Percentiles rank a stretch among this genome's conserved stretches.
Evolutionary conservation across 768 basidiomycete genomes (phyloP).

Genomic region (Coprinopsis strossmayeri): DNA sequence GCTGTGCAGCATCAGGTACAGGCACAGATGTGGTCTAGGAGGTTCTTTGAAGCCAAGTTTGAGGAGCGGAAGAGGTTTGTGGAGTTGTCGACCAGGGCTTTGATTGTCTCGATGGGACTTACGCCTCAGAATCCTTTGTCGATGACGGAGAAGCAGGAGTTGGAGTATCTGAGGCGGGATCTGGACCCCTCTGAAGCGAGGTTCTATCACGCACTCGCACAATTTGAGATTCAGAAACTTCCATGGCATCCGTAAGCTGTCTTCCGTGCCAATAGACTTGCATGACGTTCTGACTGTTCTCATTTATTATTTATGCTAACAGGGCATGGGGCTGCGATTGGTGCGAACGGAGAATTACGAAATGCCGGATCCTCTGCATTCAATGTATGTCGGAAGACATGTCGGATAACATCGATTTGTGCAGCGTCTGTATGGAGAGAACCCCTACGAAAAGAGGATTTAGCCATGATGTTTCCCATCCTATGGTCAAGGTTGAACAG

Average conservation of each 20-base stretch:
- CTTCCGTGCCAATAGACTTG: background rate
- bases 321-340: conserved; percentile 27
- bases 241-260: conserved; percentile 29
- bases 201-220: conserved; percentile 26
- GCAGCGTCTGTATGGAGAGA: conserved; percentile 24
- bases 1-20: conserved; percentile 24
- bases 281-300: background rate
- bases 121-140: conserved; percentile 25
- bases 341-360: conserved; percentile 26
- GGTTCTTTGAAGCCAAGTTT: conserved; percentile 24
- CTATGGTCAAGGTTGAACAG: conserved; percentile 25
- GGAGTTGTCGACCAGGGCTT: conserved; percentile 22
- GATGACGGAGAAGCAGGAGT: conserved; percentile 20
- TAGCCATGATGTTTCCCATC: conserved; percentile 25
- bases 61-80: conserved; percentile 25
- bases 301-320: background rate
- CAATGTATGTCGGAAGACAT: conserved; percentile 28
- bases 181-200: conserved; percentile 28
- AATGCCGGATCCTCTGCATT: conserved; percentile 24
- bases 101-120: conserved; percentile 23
- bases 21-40: conserved; percentile 24
- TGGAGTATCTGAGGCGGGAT: conserved; percentile 23
- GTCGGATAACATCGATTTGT: conserved; percentile 28
- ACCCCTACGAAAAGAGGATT: conserved; percentile 22
- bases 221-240: conserved; percentile 27